Evolutionary conservation across 148 eudicot genomes (phyloP), one percentile per base, ranked within the genome.

Genomic region (Salicornia ramosissima): DNA sequence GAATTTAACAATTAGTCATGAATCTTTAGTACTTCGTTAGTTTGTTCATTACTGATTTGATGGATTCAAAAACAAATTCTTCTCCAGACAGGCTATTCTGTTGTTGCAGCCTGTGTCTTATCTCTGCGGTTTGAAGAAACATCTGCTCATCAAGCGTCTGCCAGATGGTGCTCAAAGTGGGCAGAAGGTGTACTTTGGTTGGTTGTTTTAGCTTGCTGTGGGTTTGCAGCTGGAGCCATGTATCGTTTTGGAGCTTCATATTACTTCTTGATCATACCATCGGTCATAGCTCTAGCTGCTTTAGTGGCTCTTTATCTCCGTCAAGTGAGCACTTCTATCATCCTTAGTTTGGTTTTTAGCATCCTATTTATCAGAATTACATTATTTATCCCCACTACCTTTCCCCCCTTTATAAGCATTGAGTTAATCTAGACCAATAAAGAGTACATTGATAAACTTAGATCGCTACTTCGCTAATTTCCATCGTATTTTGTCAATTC

Each of bases 1-100:
- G 39, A 67, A 50, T 63, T 57, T 46, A 52, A 53, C 62, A 2
- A 43, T 54, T 15, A 19, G 13, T 57, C 69, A 34, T 61, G 24
- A 58, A 68, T 26, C 45, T 28, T 57, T n/a, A 16, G 55, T 28
- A 71, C 62, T 50, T 11, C 19, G 8, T 53, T 45, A 34, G 30
- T 12, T 6, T 75, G n/a, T 30, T 65, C 39, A 29, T 26, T 15
- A 26, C 39, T 16, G 6, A 65, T 63, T 63, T 77, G 64, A 25
- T 36, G 14, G 67, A 51, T 64, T 65, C 67, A 66, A 53, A 22
- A 47, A 65, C 40, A 60, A 66, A 19, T 53, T 67, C 64, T 84
- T 64, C 82, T 81, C 58, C 83, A 94, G 99, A 91, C 97, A 56
- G 99, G 97, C 65, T 94, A 94, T 75, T 94, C 99, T 58, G 97